A percentile compares a stretch with the other conserved stretches of the same genome.
Conservation (phyloP, 805 yeast genomes). For the Crinitomyces ghanaensis region DNA sequence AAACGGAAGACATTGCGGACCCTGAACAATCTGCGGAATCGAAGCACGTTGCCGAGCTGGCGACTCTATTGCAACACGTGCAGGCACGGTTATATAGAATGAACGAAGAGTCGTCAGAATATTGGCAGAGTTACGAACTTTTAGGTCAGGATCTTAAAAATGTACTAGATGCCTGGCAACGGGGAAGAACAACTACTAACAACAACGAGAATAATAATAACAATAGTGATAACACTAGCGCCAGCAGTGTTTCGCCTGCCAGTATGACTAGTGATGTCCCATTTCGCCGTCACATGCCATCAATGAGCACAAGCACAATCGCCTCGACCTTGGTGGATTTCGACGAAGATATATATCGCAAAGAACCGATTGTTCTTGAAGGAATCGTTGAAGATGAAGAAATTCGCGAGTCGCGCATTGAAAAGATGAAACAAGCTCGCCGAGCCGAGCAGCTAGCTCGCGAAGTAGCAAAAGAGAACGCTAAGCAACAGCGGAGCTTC, state of each 20-base stretch:
- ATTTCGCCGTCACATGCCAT: too few species aligned
- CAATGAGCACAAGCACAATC: neutral
- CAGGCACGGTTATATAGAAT: constrained; percentile 12
- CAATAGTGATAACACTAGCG: constrained; percentile 4
- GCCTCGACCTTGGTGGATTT: neutral
- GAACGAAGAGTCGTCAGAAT: constrained; percentile 10
- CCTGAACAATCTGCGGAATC: neutral
- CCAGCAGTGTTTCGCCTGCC: constrained; percentile 2
- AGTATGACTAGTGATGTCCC: neutral
- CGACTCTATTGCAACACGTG: neutral
- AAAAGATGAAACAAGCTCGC: constrained; percentile 14
- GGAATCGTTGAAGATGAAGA: constrained; percentile 16
- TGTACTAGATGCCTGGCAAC: constrained; percentile 14
- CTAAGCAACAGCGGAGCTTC: too few species aligned
- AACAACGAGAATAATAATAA: neutral
- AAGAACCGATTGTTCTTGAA: constrained; percentile 15
- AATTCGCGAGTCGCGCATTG: constrained; percentile 16
- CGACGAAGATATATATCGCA: constrained; percentile 4
- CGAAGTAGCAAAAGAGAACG: constrained; percentile 10
- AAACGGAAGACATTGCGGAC: neutral
- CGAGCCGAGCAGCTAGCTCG: constrained; percentile 12
- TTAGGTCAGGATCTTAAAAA: constrained; percentile 16
- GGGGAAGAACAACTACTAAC: constrained; percentile 1
- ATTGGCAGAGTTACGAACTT: constrained; percentile 9
- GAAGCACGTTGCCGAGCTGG: neutral